These are phyloP conservation scores for Ochromonas danica DNA, from an alignment of 108 stramenopile genomes.

Conservation along the genomic window DNA sequence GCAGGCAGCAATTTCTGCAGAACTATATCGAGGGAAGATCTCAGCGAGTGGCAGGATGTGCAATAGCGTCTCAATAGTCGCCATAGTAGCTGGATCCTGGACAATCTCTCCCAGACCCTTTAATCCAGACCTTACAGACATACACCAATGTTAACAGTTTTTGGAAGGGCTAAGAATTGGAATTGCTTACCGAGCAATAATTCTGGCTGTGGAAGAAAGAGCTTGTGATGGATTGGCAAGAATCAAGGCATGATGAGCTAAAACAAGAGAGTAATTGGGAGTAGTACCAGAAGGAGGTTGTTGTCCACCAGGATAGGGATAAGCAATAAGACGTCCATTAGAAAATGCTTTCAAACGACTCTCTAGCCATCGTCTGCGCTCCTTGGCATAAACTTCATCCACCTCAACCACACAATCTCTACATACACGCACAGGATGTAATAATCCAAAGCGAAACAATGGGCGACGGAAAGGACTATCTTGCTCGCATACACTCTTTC, in stretches of 20 bases:
- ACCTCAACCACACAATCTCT: background rate
- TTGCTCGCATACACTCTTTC: background rate
- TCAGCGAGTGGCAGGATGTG: background rate
- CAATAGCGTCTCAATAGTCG: constrained; percentile 21
- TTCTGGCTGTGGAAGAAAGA: background rate
- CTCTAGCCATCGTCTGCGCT: constrained; percentile 1
- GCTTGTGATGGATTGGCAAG: background rate
- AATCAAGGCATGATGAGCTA: background rate
- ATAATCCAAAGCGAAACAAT: background rate
- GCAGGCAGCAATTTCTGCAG: constrained; percentile 3
- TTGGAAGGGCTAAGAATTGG: background rate
- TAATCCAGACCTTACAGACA: background rate
- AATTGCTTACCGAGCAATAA: background rate
- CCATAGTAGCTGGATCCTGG: background rate
- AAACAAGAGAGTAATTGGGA: background rate
- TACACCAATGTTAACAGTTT: background rate
- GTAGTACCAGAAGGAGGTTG: background rate
- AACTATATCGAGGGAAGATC: background rate
- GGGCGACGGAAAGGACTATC: background rate
- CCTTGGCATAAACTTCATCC: background rate
- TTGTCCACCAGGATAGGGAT: background rate
- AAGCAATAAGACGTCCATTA: background rate
- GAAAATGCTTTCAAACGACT: background rate
- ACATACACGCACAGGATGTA: constrained; percentile 16
- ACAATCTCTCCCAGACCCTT: background rate